Evolutionary conservation across 148 eudicot genomes (phyloP), one percentile per base, ranked within the genome.

Genomic region (Camellia sinensis): DNA sequence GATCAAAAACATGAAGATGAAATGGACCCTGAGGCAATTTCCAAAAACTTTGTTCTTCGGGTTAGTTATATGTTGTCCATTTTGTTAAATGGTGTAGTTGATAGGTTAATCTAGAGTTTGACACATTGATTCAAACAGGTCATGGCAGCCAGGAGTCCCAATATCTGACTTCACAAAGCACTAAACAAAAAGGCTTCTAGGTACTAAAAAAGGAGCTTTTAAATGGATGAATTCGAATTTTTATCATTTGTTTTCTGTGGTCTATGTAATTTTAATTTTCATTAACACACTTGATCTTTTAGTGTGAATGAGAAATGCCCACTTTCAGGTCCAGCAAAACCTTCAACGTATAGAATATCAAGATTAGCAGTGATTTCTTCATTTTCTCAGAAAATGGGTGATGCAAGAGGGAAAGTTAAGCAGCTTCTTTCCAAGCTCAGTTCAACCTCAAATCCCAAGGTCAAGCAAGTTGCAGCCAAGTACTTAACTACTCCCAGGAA

Each of bases 121-220:
- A 44, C 7, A 37, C 19, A 67, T 29, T 75, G 29, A 60, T 71
- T 66, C 44, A 7, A 76, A 70, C 86, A 95, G 98, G 97, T 93
- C 11, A 92, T 95, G 97, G 98, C 97, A 84, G 98, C 97, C 56
- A 92, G 98, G 79, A 95, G 98, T 77, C 98, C 98, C 37, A 89
- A 95, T 82, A 85, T 93, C 5, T 83, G 81, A 78, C 91, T 91
- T 78, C 86, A 86, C 56, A 88, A 82, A 84, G 84, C 87, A 54
- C 84, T 95, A 11, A 90, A 71, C 71, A 86, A 89, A 75, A 88
- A 84, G 74, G 74, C 91, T 50, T 80, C 77, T 12, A 87, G 92
- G 92, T 18, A 68, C 66, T 40, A 7, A 40, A 2, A 22, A 54
- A 29, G 0, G 0, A 59, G 12, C 15, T 74, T 29, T 53, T 7